Conservation (phyloP, 495 filamentous ascomycete genomes). For the Hypoxylon crocopeplum region DNA sequence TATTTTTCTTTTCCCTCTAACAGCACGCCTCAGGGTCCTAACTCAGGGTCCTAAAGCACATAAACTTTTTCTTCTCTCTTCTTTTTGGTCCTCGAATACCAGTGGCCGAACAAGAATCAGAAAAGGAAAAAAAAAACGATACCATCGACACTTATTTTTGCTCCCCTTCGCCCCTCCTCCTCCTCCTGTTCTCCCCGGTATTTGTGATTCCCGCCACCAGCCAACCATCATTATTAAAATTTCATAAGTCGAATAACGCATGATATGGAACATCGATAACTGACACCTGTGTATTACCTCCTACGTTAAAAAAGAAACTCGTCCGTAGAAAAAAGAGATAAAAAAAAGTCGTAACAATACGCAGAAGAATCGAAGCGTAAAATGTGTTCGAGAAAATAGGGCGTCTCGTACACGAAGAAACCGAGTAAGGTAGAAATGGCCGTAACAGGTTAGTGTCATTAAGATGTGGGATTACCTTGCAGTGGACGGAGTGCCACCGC, state of each 20-base stretch:
- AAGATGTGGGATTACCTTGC: constrained; percentile 9
- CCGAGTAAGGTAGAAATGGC: constrained; percentile 2
- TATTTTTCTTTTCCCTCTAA: constrained; percentile 22
- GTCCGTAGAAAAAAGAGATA: constrained; percentile 3
- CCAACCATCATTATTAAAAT: constrained; percentile 11
- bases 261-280: constrained; percentile 9
- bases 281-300: constrained; percentile 2
- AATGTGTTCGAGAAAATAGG: constrained; percentile 6
- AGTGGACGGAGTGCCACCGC: constrained; percentile 9
- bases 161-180: neutral
- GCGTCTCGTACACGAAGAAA: constrained; percentile 1
- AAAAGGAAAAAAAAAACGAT: constrained; percentile 3
- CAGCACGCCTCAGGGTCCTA: constrained; percentile 16
- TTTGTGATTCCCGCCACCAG: no score
- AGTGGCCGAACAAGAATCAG: constrained; percentile 12
- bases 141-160: constrained; percentile 8
- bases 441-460: neutral
- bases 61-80: constrained; percentile 15
- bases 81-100: neutral
- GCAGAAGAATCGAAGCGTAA: constrained; percentile 2
- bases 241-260: constrained; percentile 14
- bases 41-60: constrained; percentile 6
- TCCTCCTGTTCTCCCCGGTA: neutral
- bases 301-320: constrained; percentile 3
- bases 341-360: constrained; percentile 6